Base-by-base conservation (phyloP, 2,329 filamentous ascomycete species). In the Pseudogymnoascus verrucosus region DNA sequence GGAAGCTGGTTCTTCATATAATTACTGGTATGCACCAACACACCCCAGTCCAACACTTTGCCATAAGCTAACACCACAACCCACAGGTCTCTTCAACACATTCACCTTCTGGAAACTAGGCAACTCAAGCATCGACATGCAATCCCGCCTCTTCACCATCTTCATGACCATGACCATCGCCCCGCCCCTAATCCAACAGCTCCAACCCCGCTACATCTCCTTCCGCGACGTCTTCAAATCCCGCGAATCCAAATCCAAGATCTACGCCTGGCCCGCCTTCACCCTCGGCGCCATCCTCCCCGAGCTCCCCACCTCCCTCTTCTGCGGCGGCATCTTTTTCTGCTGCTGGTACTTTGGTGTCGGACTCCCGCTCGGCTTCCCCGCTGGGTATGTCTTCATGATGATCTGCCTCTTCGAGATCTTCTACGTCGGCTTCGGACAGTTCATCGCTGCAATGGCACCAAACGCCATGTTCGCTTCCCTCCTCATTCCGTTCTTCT, bases 181-280 rank as follows among this genome's bases (percentile, higher is more conserved):
- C 0, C 88, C 89, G 0, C 87, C 88, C 0, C 76, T 91, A 1
- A 89, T 92, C 65, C 87, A 91, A 69, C 88, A 91, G 68, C 78
- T 92, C 0, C 87, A 91, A 68, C 89, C 89, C 0, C 82, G 83
- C 3, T 91, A 87, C 71, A 76, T 90, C 62, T 78, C 83, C 64
- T 83, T 85, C 51, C 81, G 89, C 3, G 79, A 83, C 34, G 79
- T 92, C 54, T 93, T 89, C 75, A 76, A 87, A 71, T 84, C 81
- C 2, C 82, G 89, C 8, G 90, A 93, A 73, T 82, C 85, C 62
- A 89, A 83, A 19, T 84, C 87, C 19, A 90, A 90, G 74, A 91
- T 91, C 44, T 93, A 93, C 75, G 85, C 83, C 4, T 92, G 89
- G 89, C 75, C 83, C 12, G 87, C 89, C 0, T 90, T 89, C 75